phyloP scores from a whole-genome alignment of 2,329 filamentous ascomycete genomes.

The Aspergillus proliferans region DNA sequence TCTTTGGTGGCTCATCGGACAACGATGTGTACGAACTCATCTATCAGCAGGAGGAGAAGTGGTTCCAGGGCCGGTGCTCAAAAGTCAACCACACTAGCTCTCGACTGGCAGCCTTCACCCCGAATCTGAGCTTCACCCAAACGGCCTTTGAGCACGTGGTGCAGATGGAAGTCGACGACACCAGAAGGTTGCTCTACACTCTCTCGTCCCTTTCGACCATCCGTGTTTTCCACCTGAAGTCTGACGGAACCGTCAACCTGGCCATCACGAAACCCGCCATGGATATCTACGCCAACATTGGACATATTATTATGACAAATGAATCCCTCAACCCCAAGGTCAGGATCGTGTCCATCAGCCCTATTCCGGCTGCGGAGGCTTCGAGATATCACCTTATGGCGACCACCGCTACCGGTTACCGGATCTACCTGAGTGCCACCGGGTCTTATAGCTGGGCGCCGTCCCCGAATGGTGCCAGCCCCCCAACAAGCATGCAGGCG shows the following conservation, averaged over 20 bases:
- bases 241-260: conserved; percentile 46
- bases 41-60: conserved; percentile 95
- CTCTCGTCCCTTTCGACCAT: conserved; percentile 85
- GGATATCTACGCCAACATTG: conserved; percentile 62
- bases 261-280: conserved; percentile 50
- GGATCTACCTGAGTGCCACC: conserved; percentile 87
- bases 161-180: conserved; percentile 83
- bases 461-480: conserved; percentile 55
- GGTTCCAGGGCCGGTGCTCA: conserved; percentile 83
- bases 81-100: conserved; percentile 83
- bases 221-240: conserved; percentile 80
- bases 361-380: conserved; percentile 77
- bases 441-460: conserved; percentile 55
- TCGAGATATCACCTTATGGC: conserved; percentile 83
- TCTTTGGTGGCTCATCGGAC: conserved; percentile 74
- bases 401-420: conserved; percentile 81
- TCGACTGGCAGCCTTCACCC: conserved; percentile 57
- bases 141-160: conserved; percentile 57
- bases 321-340: conserved; percentile 66
- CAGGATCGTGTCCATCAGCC: conserved; percentile 74
- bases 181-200: conserved; percentile 80
- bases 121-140: conserved; percentile 36
- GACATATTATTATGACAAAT: conserved; percentile 70
- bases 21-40: conserved; percentile 90
- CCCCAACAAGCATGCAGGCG: conserved; percentile 94